phyloP scores from a whole-genome alignment of 2,329 filamentous ascomycete genomes.

The Fusarium sp. region DNA sequence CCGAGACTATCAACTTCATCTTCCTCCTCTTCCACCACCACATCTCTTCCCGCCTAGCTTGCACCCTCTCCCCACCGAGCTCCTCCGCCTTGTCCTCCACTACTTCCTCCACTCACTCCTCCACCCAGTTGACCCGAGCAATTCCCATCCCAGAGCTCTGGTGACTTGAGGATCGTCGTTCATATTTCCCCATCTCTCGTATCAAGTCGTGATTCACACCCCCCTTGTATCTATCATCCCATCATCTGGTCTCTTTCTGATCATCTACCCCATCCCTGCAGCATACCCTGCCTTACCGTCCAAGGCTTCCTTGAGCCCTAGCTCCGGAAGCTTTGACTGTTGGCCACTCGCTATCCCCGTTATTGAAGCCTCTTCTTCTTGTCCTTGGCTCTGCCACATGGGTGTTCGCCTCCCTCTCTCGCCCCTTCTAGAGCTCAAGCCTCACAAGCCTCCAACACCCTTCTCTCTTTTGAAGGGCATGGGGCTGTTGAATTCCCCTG shows the following conservation, averaged over 20 bases:
- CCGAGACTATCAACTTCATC: constrained; percentile 2
- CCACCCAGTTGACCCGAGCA: constrained; percentile 30
- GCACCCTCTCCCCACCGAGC: constrained; percentile 13
- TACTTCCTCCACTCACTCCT: constrained; percentile 33
- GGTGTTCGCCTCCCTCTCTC: constrained; percentile 28
- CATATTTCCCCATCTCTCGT: constrained; percentile 37
- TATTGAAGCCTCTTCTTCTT: constrained; percentile 33
- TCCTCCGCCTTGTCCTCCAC: constrained; percentile 14
- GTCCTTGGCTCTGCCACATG: constrained; percentile 22
- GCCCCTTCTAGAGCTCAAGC: constrained; percentile 25
- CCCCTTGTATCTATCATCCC: constrained; percentile 34
- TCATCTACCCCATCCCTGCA: constrained; percentile 32
- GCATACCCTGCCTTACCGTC: constrained; percentile 24
- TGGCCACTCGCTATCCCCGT: constrained; percentile 35
- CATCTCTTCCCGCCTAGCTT: constrained; percentile 3
- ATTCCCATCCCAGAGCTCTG: constrained; percentile 38
- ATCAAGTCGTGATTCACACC: constrained; percentile 33
- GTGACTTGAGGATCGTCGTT: constrained; percentile 35
- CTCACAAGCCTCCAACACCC: constrained; percentile 20
- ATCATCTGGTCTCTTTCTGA: constrained; percentile 28
- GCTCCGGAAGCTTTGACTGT: constrained; percentile 35
- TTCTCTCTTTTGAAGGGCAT: constrained; percentile 30
- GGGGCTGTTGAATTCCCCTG: constrained; percentile 20
- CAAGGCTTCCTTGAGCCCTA: constrained; percentile 39
- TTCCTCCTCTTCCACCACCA: background rate